Conservation (phyloP, 2,329 filamentous ascomycete genomes). For the Cryphonectria radicalis region DNA sequence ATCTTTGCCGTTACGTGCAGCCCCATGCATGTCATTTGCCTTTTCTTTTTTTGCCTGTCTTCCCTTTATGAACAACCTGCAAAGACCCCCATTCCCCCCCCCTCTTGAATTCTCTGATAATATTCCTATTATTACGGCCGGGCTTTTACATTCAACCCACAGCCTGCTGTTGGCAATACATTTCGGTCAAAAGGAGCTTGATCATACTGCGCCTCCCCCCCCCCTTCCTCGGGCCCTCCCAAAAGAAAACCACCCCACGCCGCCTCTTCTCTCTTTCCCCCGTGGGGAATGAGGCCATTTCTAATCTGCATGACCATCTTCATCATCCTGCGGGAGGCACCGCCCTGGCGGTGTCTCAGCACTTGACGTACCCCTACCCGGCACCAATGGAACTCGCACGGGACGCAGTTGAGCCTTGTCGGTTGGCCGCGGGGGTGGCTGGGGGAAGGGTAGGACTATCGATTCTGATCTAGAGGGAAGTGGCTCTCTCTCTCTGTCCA, state of each 20-base stretch:
- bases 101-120: neutral
- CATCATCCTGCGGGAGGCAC: constrained; percentile 3
- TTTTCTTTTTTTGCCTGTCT: neutral
- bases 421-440: neutral
- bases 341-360: neutral
- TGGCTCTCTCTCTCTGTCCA: neutral
- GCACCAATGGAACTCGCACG: neutral
- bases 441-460: neutral
- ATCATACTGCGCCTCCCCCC: neutral
- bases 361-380: neutral
- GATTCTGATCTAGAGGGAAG: neutral
- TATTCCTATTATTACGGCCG: neutral
- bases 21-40: constrained; percentile 1
- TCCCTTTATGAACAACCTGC: neutral
- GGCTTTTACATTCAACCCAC: neutral
- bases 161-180: neutral
- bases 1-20: neutral
- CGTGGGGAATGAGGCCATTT: neutral
- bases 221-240: too few relatives aligned
- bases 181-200: neutral
- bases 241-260: neutral
- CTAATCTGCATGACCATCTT: neutral
- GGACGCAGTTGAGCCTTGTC: neutral
- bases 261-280: neutral
- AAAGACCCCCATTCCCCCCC: neutral